Conservation (phyloP, 2,329 filamentous ascomycete species). For the Aspergillus pseudoviridinutans region DNA sequence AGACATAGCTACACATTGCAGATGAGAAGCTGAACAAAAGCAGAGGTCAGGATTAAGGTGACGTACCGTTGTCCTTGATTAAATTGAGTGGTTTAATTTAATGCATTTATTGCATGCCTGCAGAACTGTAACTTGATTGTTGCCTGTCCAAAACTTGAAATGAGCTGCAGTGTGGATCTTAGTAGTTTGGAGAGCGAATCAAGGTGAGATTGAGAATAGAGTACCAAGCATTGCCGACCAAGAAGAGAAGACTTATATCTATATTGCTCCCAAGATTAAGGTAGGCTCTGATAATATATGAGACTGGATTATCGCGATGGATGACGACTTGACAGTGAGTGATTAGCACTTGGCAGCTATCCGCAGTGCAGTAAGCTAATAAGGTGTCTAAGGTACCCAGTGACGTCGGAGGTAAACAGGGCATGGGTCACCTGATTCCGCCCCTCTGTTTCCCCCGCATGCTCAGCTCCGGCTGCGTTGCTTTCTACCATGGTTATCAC, state of each 20-base stretch:
- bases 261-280: not conserved
- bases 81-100: not conserved
- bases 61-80: not conserved
- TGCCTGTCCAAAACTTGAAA: no score
- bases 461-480: no score
- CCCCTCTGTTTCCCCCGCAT: not conserved
- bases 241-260: not conserved
- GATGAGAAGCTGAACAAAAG: not conserved
- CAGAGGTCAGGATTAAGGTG: not conserved
- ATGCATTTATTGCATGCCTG: not conserved
- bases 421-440: not conserved
- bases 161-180: not conserved
- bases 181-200: not conserved
- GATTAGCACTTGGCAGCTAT: no score
- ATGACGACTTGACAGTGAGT: not conserved
- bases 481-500: no score
- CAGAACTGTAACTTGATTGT: no score
- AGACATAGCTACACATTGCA: conserved; percentile 31
- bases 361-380: not conserved
- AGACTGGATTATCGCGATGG: not conserved
- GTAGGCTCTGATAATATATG: not conserved
- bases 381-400: not conserved
- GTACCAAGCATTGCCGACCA: not conserved
- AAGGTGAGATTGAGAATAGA: not conserved
- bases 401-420: not conserved